Evolutionary conservation across 345 rosid genomes (phyloP).

Genomic region (Raphanus raphanistrum): DNA sequence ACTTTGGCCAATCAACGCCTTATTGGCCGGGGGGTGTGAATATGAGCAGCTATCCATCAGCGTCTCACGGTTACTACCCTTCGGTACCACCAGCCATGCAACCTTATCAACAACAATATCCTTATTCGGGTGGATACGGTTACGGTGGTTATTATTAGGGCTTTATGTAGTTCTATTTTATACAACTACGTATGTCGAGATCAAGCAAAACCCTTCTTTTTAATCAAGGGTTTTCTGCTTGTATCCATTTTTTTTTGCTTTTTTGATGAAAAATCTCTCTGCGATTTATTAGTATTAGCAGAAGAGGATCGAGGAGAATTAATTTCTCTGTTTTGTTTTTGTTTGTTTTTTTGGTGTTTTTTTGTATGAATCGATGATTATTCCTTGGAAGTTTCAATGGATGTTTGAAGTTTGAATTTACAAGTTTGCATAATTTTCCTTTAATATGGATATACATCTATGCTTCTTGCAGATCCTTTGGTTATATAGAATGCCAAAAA

Average conservation of each 20-base stretch:
- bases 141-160: conserved; percentile 23
- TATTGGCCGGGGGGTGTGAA: conserved; percentile 3
- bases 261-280: conserved; percentile 16
- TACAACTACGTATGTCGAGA: conserved; percentile 10
- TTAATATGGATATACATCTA: not conserved
- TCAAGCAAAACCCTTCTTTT: conserved; percentile 19
- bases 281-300: conserved; percentile 25
- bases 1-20: conserved; percentile 16
- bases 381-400: not conserved
- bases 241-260: conserved; percentile 13
- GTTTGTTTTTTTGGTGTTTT: not conserved
- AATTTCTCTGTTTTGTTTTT: not conserved
- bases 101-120: conserved; percentile 31
- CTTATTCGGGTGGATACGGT: conserved; percentile 20
- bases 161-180: not conserved
- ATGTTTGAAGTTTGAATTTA: conserved; percentile 1
- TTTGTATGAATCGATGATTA: conserved; percentile 5
- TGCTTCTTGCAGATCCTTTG: not conserved
- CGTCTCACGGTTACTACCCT: conserved; percentile 16
- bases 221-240: conserved; percentile 20
- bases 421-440: not conserved
- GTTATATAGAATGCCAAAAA: not conserved
- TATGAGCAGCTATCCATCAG: conserved; percentile 5
- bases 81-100: not conserved
- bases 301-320: conserved; percentile 16